phyloP scores from a whole-genome alignment of 176 grass and related monocot genomes.

The Avena insularis region DNA sequence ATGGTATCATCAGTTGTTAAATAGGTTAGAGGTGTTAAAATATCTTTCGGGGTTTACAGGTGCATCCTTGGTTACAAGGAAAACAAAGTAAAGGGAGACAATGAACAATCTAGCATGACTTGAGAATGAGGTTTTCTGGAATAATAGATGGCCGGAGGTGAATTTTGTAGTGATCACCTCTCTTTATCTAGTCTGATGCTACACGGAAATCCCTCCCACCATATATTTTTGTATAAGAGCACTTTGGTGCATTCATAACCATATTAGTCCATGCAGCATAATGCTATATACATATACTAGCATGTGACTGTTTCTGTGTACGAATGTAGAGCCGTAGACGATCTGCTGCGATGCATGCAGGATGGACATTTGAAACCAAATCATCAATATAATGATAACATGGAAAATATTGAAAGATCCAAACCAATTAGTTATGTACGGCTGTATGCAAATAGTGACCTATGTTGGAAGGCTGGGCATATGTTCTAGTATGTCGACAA shows the following conservation, averaged over 20 bases:
- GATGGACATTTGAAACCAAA: not conserved
- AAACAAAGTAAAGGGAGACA: slow-evolving; percentile 5
- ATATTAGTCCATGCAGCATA: not conserved
- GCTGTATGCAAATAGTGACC: not conserved
- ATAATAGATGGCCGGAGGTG: slow-evolving; percentile 13
- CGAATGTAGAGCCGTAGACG: not conserved
- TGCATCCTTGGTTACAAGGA: slow-evolving; percentile 8
- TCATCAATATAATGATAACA: not conserved
- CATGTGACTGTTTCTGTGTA: not conserved
- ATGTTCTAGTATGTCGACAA: not conserved
- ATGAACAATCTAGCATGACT: not conserved
- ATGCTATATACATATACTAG: not conserved
- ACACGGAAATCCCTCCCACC: not conserved
- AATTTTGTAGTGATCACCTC: slow-evolving; percentile 17
- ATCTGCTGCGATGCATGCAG: not conserved
- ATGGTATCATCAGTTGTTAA: not conserved
- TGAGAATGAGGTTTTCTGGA: not conserved
- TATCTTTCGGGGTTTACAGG: not conserved
- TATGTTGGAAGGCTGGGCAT: not conserved
- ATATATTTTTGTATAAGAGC: slow-evolving; percentile 22
- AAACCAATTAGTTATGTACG: not conserved
- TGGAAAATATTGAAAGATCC: not conserved
- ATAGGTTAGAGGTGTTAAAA: not conserved
- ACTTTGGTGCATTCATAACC: not conserved
- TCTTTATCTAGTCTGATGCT: not conserved